phyloP scores from a whole-genome alignment of 441 rosid genomes.

The Theobroma grandiflorum region DNA sequence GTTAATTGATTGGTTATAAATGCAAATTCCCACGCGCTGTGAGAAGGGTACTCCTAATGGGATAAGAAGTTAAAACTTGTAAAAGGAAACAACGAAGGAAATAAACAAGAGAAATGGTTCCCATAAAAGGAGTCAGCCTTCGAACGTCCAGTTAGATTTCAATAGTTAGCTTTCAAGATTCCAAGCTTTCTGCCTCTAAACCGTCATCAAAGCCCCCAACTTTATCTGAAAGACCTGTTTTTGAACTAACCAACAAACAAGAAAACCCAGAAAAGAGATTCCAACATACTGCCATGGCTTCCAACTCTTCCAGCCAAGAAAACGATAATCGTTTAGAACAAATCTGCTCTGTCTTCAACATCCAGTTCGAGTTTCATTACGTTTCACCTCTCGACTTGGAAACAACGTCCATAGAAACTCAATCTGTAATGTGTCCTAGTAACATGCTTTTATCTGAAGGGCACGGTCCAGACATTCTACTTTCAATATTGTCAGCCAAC shows the following conservation, averaged over 20 bases:
- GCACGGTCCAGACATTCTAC: neutral
- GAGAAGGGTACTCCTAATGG: neutral
- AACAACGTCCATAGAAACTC: neutral
- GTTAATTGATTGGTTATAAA: neutral
- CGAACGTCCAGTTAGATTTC: neutral
- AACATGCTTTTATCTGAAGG: slow-evolving; percentile 4
- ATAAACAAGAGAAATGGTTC: no score
- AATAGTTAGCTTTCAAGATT: neutral
- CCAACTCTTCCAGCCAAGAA: neutral
- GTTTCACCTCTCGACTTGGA: neutral
- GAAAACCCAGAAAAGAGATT: neutral
- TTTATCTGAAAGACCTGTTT: neutral
- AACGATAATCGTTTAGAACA: neutral
- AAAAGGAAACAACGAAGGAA: no score
- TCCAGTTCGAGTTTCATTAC: neutral
- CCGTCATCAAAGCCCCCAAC: neutral
- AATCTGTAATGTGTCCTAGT: neutral
- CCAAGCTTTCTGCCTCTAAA: neutral
- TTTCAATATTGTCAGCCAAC: slow-evolving; percentile 6
- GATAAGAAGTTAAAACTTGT: no score
- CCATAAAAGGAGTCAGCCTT: neutral
- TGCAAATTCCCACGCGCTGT: neutral
- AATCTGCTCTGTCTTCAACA: neutral
- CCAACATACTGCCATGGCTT: neutral
- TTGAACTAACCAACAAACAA: neutral